Conservation (phyloP, 352 stramenopile species). For the Phytophthora multivora region DNA sequence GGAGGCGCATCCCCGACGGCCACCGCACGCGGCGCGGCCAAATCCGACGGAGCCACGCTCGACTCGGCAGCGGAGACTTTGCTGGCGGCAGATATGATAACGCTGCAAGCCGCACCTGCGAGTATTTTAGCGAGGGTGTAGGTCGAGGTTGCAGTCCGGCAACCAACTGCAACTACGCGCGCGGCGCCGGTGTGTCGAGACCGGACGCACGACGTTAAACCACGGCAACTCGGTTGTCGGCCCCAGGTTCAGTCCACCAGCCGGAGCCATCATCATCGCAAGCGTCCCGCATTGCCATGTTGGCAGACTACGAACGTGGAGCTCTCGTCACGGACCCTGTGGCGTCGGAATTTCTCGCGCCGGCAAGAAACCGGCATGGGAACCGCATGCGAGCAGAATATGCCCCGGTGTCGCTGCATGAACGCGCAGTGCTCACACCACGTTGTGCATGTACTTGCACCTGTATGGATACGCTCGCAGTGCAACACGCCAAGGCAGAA, state of each 20-base stretch:
- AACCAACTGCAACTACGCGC: conserved; percentile 4
- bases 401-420: no score
- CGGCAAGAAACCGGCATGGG: no score
- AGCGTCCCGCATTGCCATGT: conserved; percentile 17
- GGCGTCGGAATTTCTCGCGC: no score
- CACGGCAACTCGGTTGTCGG: not conserved
- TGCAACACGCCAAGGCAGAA: not conserved
- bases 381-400: no score
- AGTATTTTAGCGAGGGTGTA: not conserved
- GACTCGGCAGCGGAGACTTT: conserved; percentile 7
- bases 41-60: conserved; percentile 24
- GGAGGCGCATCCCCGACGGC: conserved; percentile 23
- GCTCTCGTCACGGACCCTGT: not conserved
- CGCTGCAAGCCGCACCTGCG: not conserved
- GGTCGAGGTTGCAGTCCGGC: not conserved
- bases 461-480: not conserved
- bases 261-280: conserved; percentile 21
- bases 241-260: conserved; percentile 5
- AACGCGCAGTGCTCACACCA: no score
- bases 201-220: conserved; percentile 12
- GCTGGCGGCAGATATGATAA: not conserved
- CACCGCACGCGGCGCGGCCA: conserved; percentile 1
- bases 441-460: not conserved
- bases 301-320: not conserved
- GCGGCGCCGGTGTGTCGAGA: conserved; percentile 9